Percentiles rank a stretch among this genome's conserved stretches.
These are phyloP conservation scores for Filobasidium uniguttulatum DNA, from an alignment of 1,284 basidiomycete genomes.

Conservation along the genomic window DNA sequence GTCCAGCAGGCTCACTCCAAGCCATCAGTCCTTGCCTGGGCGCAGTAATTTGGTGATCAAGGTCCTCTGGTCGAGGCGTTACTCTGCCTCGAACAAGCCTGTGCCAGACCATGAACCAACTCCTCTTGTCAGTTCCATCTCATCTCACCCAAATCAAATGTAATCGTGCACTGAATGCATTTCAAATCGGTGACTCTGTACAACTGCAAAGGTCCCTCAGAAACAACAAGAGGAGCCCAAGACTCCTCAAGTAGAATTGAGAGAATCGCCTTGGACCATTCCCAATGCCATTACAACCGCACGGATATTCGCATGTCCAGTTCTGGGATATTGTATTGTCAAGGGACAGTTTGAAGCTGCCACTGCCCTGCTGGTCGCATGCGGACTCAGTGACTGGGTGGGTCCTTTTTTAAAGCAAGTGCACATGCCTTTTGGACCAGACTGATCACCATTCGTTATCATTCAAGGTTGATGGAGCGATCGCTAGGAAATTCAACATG, in stretches of 20 bases:
- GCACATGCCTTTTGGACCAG: slow-evolving; percentile 2
- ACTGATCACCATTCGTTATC: not conserved
- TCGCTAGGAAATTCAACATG: slow-evolving; percentile 77
- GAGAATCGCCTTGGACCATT: slow-evolving; percentile 88
- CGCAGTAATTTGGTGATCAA: too few relatives aligned
- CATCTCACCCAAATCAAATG: too few relatives aligned
- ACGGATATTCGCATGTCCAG: slow-evolving; percentile 73
- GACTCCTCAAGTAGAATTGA: slow-evolving; percentile 29
- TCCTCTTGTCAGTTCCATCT: too few relatives aligned
- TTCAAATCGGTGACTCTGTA: too few relatives aligned
- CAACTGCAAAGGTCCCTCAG: too few relatives aligned
- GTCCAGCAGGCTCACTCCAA: too few relatives aligned
- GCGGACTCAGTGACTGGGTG: slow-evolving; percentile 81
- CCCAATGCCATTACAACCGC: slow-evolving; percentile 83
- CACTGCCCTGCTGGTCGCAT: slow-evolving; percentile 68
- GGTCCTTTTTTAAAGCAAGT: slow-evolving; percentile 26
- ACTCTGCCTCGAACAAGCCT: too few relatives aligned
- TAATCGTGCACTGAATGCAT: too few relatives aligned
- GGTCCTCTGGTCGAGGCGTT: too few relatives aligned
- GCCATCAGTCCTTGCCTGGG: too few relatives aligned
- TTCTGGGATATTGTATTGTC: slow-evolving; percentile 84
- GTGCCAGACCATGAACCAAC: too few relatives aligned
- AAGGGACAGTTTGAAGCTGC: slow-evolving; percentile 66
- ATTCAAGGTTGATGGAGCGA: slow-evolving; percentile 80
- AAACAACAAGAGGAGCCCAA: too few relatives aligned